phyloP scores from a whole-genome alignment of 1,284 basidiomycete species.

The Rhodotorula glutinis region DNA sequence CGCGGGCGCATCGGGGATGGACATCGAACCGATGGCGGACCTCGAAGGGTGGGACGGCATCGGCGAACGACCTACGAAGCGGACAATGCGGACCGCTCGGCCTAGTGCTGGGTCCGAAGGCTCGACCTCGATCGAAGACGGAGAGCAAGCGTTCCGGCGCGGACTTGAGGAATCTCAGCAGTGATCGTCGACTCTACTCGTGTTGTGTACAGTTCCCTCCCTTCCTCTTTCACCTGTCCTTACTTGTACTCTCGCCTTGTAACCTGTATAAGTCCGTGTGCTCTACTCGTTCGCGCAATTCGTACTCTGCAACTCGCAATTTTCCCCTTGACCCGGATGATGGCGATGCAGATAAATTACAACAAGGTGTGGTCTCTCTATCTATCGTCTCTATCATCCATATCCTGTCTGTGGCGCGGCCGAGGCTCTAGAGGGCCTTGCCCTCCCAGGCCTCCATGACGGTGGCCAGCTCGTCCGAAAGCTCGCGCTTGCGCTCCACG shows the following conservation, averaged over 20 bases:
- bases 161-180: too few relatives aligned
- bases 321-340: not conserved
- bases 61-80: slow-evolving; percentile 25
- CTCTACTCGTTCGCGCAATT: not conserved
- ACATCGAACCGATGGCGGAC: slow-evolving; percentile 13
- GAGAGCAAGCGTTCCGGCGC: too few relatives aligned
- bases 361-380: not conserved
- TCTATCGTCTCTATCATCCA: not conserved
- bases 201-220: not conserved
- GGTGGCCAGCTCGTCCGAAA: slow-evolving; percentile 14
- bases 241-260: not conserved
- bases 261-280: not conserved
- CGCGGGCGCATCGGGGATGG: slow-evolving; percentile 5
- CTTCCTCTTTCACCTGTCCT: not conserved
- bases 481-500: slow-evolving; percentile 31
- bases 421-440: slow-evolving; percentile 32
- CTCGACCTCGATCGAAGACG: not conserved
- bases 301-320: not conserved
- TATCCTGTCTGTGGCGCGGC: too few relatives aligned
- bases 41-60: slow-evolving; percentile 34
- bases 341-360: not conserved
- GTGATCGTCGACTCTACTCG: not conserved
- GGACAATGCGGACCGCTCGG: slow-evolving; percentile 14
- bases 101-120: not conserved
- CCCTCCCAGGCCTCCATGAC: slow-evolving; percentile 30